These are phyloP conservation scores for Hirsutella rhossiliensis DNA, from an alignment of 2,329 filamentous ascomycete genomes.

Conservation along the genomic window DNA sequence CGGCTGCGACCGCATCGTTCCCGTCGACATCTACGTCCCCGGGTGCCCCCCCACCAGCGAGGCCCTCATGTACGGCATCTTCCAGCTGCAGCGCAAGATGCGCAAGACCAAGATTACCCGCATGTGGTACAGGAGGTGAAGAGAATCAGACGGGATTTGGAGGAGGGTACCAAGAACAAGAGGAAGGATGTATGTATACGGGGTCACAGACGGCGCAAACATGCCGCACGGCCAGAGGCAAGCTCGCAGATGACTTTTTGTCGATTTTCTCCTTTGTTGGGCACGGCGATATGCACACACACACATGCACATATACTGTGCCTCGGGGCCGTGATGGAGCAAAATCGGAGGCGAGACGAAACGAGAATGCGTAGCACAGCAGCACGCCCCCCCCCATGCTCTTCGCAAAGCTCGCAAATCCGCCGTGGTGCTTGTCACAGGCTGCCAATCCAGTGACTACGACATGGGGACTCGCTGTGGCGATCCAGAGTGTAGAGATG, in stretches of 20 bases:
- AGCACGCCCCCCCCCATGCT: too few relatives aligned
- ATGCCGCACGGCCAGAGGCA: not conserved
- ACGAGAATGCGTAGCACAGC: too few relatives aligned
- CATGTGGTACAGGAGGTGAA: conserved; percentile 47
- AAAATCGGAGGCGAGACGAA: too few relatives aligned
- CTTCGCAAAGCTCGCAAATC: too few relatives aligned
- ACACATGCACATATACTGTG: too few relatives aligned
- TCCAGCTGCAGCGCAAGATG: conserved; percentile 70
- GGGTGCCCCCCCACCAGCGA: conserved; percentile 55
- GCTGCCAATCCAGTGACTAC: too few relatives aligned
- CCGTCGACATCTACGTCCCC: conserved; percentile 70
- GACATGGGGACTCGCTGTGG: too few relatives aligned
- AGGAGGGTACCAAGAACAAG: not conserved
- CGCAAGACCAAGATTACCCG: conserved; percentile 42
- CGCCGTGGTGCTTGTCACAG: too few relatives aligned
- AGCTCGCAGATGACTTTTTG: not conserved
- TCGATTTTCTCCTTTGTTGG: not conserved
- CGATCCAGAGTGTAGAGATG: too few relatives aligned
- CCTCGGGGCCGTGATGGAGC: too few relatives aligned
- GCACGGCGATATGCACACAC: too few relatives aligned
- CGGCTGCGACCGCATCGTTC: conserved; percentile 65
- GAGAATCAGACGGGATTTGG: not conserved
- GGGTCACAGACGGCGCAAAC: not conserved
- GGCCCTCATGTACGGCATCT: conserved; percentile 57
- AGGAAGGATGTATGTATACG: not conserved